These are phyloP conservation scores for Lotmaria passim DNA, from an alignment of 208 protist species.

Conservation along the genomic window DNA sequence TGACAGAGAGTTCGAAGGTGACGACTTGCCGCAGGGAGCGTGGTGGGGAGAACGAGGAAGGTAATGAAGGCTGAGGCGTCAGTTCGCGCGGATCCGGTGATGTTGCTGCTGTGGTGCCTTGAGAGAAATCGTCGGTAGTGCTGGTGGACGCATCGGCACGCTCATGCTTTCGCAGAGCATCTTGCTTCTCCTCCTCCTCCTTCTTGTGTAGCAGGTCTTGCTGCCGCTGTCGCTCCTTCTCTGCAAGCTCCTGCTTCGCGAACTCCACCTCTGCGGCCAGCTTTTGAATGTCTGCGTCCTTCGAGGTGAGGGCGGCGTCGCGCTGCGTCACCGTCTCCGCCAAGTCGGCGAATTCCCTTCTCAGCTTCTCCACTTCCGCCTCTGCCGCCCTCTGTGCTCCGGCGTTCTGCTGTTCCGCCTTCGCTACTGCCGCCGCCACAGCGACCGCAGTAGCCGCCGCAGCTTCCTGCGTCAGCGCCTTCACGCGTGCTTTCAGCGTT, in stretches of 20 bases:
- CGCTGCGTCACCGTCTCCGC: neutral
- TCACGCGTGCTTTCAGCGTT: constrained; percentile 13
- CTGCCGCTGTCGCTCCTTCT: neutral
- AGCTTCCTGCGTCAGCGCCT: constrained; percentile 17
- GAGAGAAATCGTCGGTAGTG: neutral
- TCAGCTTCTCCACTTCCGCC: neutral
- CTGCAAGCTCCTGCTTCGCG: neutral
- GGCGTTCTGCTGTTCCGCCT: neutral
- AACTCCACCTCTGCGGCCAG: constrained; percentile 3
- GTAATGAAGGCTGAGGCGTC: neutral
- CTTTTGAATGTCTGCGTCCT: constrained; percentile 4
- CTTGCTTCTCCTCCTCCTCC: neutral
- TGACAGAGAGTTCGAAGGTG: constrained; percentile 7
- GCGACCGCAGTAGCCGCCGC: neutral
- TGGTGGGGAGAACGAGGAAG: neutral
- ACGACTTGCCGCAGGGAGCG: constrained; percentile 15
- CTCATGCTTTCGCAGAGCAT: no score
- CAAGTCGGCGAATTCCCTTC: neutral
- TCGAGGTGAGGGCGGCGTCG: neutral
- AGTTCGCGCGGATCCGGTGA: neutral
- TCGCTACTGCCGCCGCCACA: neutral
- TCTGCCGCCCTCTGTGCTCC: neutral
- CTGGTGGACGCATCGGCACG: neutral
- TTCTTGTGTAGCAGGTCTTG: no score
- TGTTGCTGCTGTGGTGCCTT: no score